Base-by-base conservation (phyloP, 2,329 filamentous ascomycete genomes). In the Gnomoniopsis sp. region DNA sequence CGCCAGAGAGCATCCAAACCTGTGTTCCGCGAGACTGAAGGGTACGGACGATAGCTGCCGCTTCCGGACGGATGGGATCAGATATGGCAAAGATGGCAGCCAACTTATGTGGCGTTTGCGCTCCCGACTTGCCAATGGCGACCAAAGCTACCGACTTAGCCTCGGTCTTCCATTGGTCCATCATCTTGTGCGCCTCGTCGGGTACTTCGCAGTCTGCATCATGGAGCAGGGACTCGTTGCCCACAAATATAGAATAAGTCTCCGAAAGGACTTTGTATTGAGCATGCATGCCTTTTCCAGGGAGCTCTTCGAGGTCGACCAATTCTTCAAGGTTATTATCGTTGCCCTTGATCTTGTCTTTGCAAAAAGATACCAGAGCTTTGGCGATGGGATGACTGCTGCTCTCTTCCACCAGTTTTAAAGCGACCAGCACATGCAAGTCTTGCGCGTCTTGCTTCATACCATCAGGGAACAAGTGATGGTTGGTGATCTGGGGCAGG, bases 1-100 rank as follows among this genome's bases (percentile, higher is more conserved):
- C 93, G 33, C 93, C 93, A 0, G 91, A 96, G 41, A 96, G 86
- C 91, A 97, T 96, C 86, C 88, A 96, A 3, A 96, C 89, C 34
- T 87, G 83, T 49, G 89, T 87, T 21, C 88, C 86, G 17, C 83
- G 82, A 4, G 80, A 72, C 47, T 84, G 81, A 0, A 96, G 83
- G 1, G 86, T 79, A 7, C 75, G 72, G 59, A 96, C 82, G 19
- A 93, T 85, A 8, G 76, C 68, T 1, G 75, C 72, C 0, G 91
- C 87, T 72, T 96, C 90, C 0, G 85, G 82, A 2, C 93, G 88
- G 63, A 96, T 83, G 1, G 90, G 86, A 65, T 97, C 93, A 0
- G 92, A 87, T 51, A 93, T 88, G 49, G 91, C 86, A 64, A 96
- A 86, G 12, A 87, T 79, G 1, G 87, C 85, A 0, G 80, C 77